Percentiles rank a stretch among this genome's conserved stretches.
These are phyloP conservation scores for Neurospora pannonica DNA, from an alignment of 495 filamentous ascomycete genomes.

Conservation along the genomic window DNA sequence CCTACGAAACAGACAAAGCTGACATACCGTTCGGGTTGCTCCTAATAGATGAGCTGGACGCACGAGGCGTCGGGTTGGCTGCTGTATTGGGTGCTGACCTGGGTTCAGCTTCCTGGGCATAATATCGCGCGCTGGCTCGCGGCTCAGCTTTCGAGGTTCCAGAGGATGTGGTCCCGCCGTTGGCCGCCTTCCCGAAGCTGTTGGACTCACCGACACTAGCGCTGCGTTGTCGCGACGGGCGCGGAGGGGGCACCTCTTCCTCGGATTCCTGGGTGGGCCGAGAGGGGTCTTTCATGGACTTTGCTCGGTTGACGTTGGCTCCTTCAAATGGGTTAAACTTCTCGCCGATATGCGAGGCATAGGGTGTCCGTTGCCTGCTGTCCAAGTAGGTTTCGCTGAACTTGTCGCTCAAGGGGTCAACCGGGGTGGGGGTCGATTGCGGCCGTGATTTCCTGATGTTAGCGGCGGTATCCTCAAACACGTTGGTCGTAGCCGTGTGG, in stretches of 20 bases:
- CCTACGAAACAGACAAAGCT: not conserved
- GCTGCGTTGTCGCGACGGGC: conserved; percentile 19
- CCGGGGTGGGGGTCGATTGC: conserved; percentile 3
- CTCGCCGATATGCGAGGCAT: conserved; percentile 60
- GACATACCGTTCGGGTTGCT: conserved; percentile 16
- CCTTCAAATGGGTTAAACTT: conserved; percentile 48
- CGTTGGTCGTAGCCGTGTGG: conserved; percentile 3
- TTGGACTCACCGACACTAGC: conserved; percentile 20
- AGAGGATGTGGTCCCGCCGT: conserved; percentile 3
- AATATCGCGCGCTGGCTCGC: not conserved
- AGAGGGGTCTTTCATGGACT: conserved; percentile 24
- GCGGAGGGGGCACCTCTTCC: conserved; percentile 4
- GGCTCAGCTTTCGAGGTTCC: conserved; percentile 1
- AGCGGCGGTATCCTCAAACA: conserved; percentile 32
- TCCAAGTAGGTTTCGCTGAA: conserved; percentile 36
- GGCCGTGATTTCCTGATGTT: conserved; percentile 10
- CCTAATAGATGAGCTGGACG: conserved; percentile 8
- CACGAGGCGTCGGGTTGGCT: not conserved
- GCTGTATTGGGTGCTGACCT: conserved; percentile 20
- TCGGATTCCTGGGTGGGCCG: conserved; percentile 4
- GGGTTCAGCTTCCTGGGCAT: conserved; percentile 8
- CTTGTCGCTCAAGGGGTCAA: conserved; percentile 34
- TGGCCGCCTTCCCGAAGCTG: conserved; percentile 8
- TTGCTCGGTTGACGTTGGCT: conserved; percentile 27
- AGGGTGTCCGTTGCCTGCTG: conserved; percentile 55